Conservation (phyloP, 2,329 filamentous ascomycete genomes). For the Sporothrix euskadiensis region DNA sequence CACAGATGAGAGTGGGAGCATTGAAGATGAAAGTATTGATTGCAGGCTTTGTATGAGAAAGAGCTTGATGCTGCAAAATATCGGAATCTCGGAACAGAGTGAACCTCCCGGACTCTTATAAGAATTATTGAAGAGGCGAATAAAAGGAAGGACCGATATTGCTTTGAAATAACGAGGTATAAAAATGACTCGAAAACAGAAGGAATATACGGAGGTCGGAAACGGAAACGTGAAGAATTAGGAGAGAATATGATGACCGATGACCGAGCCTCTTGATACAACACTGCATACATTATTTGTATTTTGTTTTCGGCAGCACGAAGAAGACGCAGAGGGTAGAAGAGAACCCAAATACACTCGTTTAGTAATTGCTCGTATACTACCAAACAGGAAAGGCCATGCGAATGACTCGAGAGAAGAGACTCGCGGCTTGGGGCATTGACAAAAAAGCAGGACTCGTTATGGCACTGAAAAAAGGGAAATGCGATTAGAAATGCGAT, state of each 20-base stretch:
- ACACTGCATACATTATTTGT: background rate
- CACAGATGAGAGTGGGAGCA: background rate
- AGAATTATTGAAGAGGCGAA: background rate
- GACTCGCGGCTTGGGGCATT: background rate
- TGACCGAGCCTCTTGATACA: background rate
- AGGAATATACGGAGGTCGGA: background rate
- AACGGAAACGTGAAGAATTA: background rate
- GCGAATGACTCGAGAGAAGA: background rate
- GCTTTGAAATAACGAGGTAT: background rate
- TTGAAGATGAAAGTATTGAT: too few species aligned
- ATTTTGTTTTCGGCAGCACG: background rate
- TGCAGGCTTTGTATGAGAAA: background rate
- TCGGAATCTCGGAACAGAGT: background rate
- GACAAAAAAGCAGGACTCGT: background rate
- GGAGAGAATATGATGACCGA: background rate
- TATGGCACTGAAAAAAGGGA: background rate
- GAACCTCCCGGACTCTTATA: background rate
- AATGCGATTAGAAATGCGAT: background rate
- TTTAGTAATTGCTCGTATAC: background rate
- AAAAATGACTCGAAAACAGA: background rate
- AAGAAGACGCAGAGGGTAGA: background rate
- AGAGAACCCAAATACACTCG: background rate
- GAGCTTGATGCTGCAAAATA: background rate
- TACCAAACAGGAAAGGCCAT: background rate
- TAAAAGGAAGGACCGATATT: background rate